phyloP scores from a whole-genome alignment of 202 grass and related monocot genomes.

The Zoysia matrella region DNA sequence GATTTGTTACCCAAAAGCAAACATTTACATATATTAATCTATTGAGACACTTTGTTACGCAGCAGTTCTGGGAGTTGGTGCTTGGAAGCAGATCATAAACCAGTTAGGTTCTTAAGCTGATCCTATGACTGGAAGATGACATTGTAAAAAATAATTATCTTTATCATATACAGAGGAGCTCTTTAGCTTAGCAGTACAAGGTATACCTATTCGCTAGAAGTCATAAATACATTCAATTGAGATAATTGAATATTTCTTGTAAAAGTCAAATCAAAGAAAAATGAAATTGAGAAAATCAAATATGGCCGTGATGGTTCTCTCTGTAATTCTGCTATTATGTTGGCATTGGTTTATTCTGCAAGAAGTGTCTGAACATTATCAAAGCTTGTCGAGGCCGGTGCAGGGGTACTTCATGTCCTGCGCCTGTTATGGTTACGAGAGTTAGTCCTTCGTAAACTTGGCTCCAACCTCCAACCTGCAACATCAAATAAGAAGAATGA shows the following conservation, averaged over 20 bases:
- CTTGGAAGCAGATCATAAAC: background rate
- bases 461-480: constrained; percentile 92
- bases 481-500: constrained; percentile 18
- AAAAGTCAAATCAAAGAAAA: constrained; percentile 45
- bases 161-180: constrained; percentile 66
- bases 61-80: constrained; percentile 6
- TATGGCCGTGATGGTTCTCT: constrained; percentile 36
- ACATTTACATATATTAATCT: background rate
- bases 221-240: constrained; percentile 57
- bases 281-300: constrained; percentile 43
- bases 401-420: constrained; percentile 92
- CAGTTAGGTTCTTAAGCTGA: background rate
- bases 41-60: background rate
- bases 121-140: background rate
- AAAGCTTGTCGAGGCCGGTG: constrained; percentile 84
- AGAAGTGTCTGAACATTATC: constrained; percentile 90
- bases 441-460: constrained; percentile 92
- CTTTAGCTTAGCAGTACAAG: constrained; percentile 49
- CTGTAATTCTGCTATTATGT: constrained; percentile 50
- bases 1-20: constrained; percentile 15
- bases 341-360: constrained; percentile 79
- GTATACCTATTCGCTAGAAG: constrained; percentile 49
- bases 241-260: constrained; percentile 51
- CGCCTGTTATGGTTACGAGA: constrained; percentile 75
- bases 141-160: constrained; percentile 41